Percentiles rank a stretch among this genome's conserved stretches.
Conservation (phyloP, 2,329 filamentous ascomycete genomes). For the Pseudocercospora macadamiae region DNA sequence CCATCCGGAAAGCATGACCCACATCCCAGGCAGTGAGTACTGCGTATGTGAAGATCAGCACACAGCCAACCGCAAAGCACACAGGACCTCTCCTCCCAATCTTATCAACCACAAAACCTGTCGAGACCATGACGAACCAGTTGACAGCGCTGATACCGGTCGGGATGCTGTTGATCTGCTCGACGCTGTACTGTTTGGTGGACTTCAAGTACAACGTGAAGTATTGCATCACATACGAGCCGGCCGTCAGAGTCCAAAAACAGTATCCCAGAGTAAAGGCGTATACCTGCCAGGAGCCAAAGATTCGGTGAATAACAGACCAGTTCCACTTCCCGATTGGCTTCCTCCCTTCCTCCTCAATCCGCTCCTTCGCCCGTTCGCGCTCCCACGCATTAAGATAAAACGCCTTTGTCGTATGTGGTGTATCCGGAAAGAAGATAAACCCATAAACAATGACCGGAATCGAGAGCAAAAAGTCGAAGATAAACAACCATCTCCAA, state of each 20-base stretch:
- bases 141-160: slow-evolving; percentile 8
- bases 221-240: slow-evolving; percentile 10
- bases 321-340: neutral
- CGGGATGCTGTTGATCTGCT: slow-evolving; percentile 15
- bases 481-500: slow-evolving; percentile 15
- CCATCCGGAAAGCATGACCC: slow-evolving; percentile 2
- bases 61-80: neutral
- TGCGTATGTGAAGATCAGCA: neutral
- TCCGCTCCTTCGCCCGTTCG: neutral
- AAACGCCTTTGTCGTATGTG: neutral
- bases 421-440: neutral
- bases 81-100: neutral
- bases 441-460: slow-evolving; percentile 10
- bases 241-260: neutral
- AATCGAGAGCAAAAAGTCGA: slow-evolving; percentile 6
- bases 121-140: slow-evolving; percentile 5
- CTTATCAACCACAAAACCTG: slow-evolving; percentile 1
- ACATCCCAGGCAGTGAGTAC: neutral
- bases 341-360: slow-evolving; percentile 4
- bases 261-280: slow-evolving; percentile 5
- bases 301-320: slow-evolving; percentile 6
- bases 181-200: slow-evolving; percentile 10
- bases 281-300: slow-evolving; percentile 14
- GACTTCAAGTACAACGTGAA: slow-evolving; percentile 17
- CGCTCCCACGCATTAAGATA: slow-evolving; percentile 11